Base-by-base conservation (phyloP, 441 rosid genomes). In the Adansonia grandidieri region DNA sequence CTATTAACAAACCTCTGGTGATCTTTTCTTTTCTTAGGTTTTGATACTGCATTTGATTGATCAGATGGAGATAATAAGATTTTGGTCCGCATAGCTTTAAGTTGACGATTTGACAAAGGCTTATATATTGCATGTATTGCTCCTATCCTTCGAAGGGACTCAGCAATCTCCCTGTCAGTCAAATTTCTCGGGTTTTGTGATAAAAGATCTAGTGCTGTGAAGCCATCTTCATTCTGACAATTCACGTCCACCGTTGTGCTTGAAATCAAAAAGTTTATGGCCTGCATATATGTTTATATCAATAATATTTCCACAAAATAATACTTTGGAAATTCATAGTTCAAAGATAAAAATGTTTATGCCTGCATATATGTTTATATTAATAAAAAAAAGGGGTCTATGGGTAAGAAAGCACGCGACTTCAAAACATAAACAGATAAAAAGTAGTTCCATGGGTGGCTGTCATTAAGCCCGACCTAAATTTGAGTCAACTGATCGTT, bases 141-240 rank as follows among this genome's bases (percentile, higher is more conserved):
- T 10, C 64, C 57, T 5, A 22, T 64, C 2, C 37, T 9, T 28
- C 9, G 6, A 58, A 74, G 68, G 50, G 13, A 47, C 15, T 74
- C 63, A 19, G 7, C 13, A 6, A 73, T 73, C 69, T 78, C 78
- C 50, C n/a, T 56, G 6, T 70, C 72, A 54, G 32, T 71, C n/a
- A 37, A 11, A 14, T 57, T 56, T 17, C 68, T 32, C 37, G 37
- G 37, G 37, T 32, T 50, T 53, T 44, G 60, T 2, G 69, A 10
- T 57, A 64, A 60, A 11, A 76, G 71, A 64, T 66, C 82, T 1
- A 76, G 32, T 7, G 81, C 75, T 6, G 74, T 76, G 53, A 81
- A 56, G 5, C 82, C 82, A 58, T 79, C 64, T 15, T 22, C 76
- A 66, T 84, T 84, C 15, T 37, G 51, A 75, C 79, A 77, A 68